phyloP scores from a whole-genome alignment of 768 basidiomycete species.

The Mycena rosella region DNA sequence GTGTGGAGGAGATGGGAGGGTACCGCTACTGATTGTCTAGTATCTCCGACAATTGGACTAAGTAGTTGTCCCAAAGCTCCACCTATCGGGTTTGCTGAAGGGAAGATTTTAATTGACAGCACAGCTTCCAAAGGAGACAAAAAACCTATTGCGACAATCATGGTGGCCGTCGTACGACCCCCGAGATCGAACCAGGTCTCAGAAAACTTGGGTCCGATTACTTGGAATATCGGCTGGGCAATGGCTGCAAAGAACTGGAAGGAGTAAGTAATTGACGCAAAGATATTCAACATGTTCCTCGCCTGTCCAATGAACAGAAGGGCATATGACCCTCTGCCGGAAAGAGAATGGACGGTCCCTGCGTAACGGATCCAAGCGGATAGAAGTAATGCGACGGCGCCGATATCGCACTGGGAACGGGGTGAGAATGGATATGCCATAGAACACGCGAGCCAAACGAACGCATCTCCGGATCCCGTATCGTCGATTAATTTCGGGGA shows the following conservation, averaged over 20 bases:
- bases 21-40: slow-evolving; percentile 68
- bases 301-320: slow-evolving; percentile 83
- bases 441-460: slow-evolving; percentile 44
- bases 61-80: slow-evolving; percentile 80
- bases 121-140: neutral
- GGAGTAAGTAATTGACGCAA: neutral
- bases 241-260: slow-evolving; percentile 71
- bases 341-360: slow-evolving; percentile 69
- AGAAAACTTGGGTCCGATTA: slow-evolving; percentile 84
- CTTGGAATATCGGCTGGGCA: slow-evolving; percentile 80
- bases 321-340: slow-evolving; percentile 66
- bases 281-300: slow-evolving; percentile 18
- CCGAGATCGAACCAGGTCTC: slow-evolving; percentile 86
- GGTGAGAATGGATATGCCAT: neutral
- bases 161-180: slow-evolving; percentile 83
- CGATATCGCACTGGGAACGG: slow-evolving; percentile 70
- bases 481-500: slow-evolving; percentile 69
- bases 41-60: slow-evolving; percentile 69
- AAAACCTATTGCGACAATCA: slow-evolving; percentile 65
- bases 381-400: slow-evolving; percentile 63
- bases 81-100: slow-evolving; percentile 80
- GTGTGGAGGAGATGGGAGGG: neutral
- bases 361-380: slow-evolving; percentile 85
- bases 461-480: slow-evolving; percentile 77
- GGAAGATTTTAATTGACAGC: slow-evolving; percentile 15